Percentiles rank a stretch among this genome's conserved stretches.
Evolutionary conservation across 2,329 filamentous ascomycete genomes (phyloP).

Genomic region (Fusarium bulbicola): DNA sequence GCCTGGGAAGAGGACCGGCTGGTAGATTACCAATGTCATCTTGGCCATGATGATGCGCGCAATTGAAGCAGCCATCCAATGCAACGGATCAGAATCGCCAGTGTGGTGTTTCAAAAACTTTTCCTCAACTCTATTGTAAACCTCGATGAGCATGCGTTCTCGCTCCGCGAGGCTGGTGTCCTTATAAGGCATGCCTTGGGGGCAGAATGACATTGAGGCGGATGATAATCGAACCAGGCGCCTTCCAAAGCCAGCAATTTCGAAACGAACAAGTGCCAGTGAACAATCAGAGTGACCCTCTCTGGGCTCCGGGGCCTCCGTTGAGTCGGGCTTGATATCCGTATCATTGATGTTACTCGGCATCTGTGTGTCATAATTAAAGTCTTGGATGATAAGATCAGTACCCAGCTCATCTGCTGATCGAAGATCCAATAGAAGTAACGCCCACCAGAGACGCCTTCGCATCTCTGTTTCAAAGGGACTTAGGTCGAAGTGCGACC

Average conservation of each 20-base stretch:
- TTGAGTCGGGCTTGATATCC: conserved; percentile 57
- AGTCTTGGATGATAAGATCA: conserved; percentile 54
- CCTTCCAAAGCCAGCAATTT: conserved; percentile 56
- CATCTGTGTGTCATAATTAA: conserved; percentile 57
- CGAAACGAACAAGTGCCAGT: conserved; percentile 58
- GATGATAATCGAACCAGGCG: conserved; percentile 48
- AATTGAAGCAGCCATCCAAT: conserved; percentile 75
- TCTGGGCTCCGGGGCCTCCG: conserved; percentile 56
- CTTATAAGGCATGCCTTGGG: conserved; percentile 37
- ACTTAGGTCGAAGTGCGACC: conserved; percentile 58
- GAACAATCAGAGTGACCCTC: conserved; percentile 64
- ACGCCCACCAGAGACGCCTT: conserved; percentile 69
- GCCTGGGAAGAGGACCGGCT: conserved; percentile 73
- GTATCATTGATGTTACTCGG: conserved; percentile 62
- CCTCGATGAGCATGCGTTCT: conserved; percentile 59
- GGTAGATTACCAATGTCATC: conserved; percentile 80
- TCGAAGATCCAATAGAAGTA: conserved; percentile 65
- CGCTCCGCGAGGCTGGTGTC: conserved; percentile 47
- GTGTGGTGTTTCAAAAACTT: conserved; percentile 64
- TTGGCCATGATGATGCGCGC: conserved; percentile 79
- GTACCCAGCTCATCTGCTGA: conserved; percentile 63
- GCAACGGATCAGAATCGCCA: conserved; percentile 61
- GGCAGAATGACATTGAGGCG: conserved; percentile 45
- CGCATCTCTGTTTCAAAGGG: conserved; percentile 69
- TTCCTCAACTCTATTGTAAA: conserved; percentile 63